A percentile compares a stretch with the other conserved stretches of the same genome.
Evolutionary conservation across 805 yeast species (phyloP).

Genomic region (Candida takata): DNA sequence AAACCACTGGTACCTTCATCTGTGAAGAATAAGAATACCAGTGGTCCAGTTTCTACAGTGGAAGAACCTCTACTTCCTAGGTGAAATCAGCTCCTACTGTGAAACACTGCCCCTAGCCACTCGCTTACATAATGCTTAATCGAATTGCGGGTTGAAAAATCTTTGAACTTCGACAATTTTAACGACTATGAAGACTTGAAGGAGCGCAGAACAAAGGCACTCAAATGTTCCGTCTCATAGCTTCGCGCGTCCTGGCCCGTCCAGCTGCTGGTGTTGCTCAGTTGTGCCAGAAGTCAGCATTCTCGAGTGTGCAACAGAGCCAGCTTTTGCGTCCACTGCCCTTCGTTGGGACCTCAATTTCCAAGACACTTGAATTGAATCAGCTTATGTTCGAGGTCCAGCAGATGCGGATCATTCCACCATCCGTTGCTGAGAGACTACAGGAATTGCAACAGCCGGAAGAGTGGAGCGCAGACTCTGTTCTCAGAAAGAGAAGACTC

Average conservation of each 20-base stretch:
- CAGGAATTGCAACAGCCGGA: slow-evolving; percentile 12
- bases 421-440: slow-evolving; percentile 15
- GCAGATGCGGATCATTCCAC: slow-evolving; percentile 19
- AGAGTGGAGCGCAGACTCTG: slow-evolving; percentile 45
- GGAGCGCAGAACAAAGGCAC: neutral
- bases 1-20: too few species aligned
- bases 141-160: too few species aligned
- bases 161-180: slow-evolving; percentile 1
- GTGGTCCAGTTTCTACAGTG: too few species aligned
- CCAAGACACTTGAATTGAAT: slow-evolving; percentile 1
- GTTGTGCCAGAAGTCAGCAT: too few species aligned
- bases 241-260: too few species aligned
- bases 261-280: too few species aligned
- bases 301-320: too few species aligned
- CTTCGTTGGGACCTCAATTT: neutral
- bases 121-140: neutral
- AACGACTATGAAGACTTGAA: neutral
- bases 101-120: neutral
- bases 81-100: too few species aligned
- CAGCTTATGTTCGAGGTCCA: slow-evolving; percentile 8
- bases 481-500: slow-evolving; percentile 76
- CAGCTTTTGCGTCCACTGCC: neutral
- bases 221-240: slow-evolving; percentile 1
- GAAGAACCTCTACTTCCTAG: too few species aligned
- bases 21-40: too few species aligned